phyloP scores from a whole-genome alignment of 2,329 filamentous ascomycete genomes.

The Penicillium brasilianum region DNA sequence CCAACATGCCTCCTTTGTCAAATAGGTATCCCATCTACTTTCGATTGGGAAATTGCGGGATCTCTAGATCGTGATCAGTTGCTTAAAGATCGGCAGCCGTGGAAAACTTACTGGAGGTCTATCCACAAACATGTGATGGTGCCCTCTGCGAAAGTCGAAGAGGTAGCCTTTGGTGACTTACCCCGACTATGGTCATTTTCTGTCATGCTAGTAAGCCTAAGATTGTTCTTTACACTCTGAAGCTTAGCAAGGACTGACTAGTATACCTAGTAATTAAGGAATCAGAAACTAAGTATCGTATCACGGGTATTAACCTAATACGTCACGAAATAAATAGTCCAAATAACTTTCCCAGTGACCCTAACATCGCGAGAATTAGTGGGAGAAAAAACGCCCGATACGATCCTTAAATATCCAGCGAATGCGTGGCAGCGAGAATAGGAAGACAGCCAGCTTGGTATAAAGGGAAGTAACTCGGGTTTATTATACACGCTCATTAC shows the following conservation, averaged over 20 bases:
- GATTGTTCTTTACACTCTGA: neutral
- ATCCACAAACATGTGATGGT: conserved; percentile 7
- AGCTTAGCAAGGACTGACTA: neutral
- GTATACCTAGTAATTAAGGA: conserved; percentile 10
- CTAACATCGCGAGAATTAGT: conserved; percentile 10
- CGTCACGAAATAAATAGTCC: neutral
- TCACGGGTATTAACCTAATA: conserved; percentile 10
- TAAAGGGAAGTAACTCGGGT: conserved; percentile 9
- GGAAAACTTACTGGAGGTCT: neutral
- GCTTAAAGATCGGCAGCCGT: neutral
- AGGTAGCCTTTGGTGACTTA: neutral
- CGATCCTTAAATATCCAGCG: conserved; percentile 5
- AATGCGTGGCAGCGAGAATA: conserved; percentile 5
- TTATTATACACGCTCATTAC: conserved; percentile 17
- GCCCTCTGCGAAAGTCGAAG: conserved; percentile 9
- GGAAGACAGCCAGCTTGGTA: neutral
- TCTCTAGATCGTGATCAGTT: neutral
- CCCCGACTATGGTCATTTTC: conserved; percentile 5
- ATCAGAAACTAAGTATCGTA: neutral
- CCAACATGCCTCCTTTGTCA: conserved; percentile 9
- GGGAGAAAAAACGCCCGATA: conserved; percentile 6
- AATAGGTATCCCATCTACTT: neutral
- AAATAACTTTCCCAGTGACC: neutral
- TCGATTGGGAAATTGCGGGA: neutral
- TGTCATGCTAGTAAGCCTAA: conserved; percentile 10